Evolutionary conservation across 2,329 filamentous ascomycete genomes (phyloP).

Genomic region (Botrytis aclada): DNA sequence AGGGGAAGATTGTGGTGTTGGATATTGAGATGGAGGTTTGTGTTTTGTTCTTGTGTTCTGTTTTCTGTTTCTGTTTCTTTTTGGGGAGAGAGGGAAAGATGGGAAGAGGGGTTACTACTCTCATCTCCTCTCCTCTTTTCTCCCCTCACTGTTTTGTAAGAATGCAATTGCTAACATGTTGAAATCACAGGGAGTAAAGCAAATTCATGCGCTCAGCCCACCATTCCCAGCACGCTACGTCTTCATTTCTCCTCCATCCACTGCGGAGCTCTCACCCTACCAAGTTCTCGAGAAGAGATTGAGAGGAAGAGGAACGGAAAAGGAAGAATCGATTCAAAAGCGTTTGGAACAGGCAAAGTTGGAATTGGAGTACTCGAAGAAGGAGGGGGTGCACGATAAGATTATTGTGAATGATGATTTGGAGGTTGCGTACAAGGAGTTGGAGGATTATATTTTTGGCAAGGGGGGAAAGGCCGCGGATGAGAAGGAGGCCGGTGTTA

Average conservation of each 20-base stretch:
- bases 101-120: background rate
- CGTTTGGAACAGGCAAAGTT: slow-evolving; percentile 67
- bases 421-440: slow-evolving; percentile 53
- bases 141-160: background rate
- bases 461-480: slow-evolving; percentile 22
- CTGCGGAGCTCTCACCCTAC: slow-evolving; percentile 34
- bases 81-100: no score
- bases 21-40: slow-evolving; percentile 95
- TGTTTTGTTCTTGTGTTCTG: background rate
- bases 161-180: background rate
- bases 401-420: slow-evolving; percentile 65
- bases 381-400: slow-evolving; percentile 62
- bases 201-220: slow-evolving; percentile 62
- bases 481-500: background rate
- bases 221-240: slow-evolving; percentile 66
- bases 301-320: slow-evolving; percentile 74
- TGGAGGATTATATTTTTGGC: slow-evolving; percentile 50
- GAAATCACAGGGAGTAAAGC: slow-evolving; percentile 70
- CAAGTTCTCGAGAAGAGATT: slow-evolving; percentile 72
- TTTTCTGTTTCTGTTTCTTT: background rate
- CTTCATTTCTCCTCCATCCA: slow-evolving; percentile 77
- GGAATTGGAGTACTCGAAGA: slow-evolving; percentile 71
- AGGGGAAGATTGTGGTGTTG: slow-evolving; percentile 73
- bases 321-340: slow-evolving; percentile 66
- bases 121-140: background rate